Evolutionary conservation across 208 protist genomes (phyloP), one percentile per base, ranked within the genome.

Genomic region (Ichthyophonus hoferi): DNA sequence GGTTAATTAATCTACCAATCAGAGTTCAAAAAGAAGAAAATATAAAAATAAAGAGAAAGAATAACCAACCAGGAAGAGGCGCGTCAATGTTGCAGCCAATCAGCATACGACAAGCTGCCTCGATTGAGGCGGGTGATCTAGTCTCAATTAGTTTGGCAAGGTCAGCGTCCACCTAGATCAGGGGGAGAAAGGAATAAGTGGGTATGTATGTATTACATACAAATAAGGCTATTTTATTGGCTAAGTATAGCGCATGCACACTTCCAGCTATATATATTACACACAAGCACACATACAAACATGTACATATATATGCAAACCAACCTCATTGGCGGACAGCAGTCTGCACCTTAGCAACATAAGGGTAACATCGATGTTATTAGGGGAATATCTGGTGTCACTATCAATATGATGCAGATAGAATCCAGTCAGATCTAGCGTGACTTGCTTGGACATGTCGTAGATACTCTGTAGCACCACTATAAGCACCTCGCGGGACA

Each of bases 401-500:
- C 14, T 0, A 34, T 50, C 39, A 24, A 85, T 14, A n/a, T 85
- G 81, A 37, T 38, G 12, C 24, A 85, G 39, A 34, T 85, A 85
- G 81, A 85, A 85, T 33, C 39, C 42, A 24, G 81, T 85, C 38
- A 85, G n/a, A 7, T 17, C 81, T 40, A 7, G 39, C 42, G 81
- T 7, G 33, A 85, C 81, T 0, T 17, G n/a, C 39, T 85, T 85
- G 40, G 14, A 33, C 12, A 85, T 85, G 38, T 85, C 81, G 81
- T 50, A 58, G 14, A 85, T 7, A 24, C n/a, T 41, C 39, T 85
- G 81, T 35, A 85, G 40, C 39, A 85, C 24, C 7, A 85, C 14
- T n/a, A 85, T 35, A 58, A 41, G 81, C 81, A 85, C 81, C 24
- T 85, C 81, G 14, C 14, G 14, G 39, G 81, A 81, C 14, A 67